These are phyloP conservation scores for Colletotrichum viniferum DNA, from an alignment of 2,329 filamentous ascomycete genomes.

Conservation along the genomic window DNA sequence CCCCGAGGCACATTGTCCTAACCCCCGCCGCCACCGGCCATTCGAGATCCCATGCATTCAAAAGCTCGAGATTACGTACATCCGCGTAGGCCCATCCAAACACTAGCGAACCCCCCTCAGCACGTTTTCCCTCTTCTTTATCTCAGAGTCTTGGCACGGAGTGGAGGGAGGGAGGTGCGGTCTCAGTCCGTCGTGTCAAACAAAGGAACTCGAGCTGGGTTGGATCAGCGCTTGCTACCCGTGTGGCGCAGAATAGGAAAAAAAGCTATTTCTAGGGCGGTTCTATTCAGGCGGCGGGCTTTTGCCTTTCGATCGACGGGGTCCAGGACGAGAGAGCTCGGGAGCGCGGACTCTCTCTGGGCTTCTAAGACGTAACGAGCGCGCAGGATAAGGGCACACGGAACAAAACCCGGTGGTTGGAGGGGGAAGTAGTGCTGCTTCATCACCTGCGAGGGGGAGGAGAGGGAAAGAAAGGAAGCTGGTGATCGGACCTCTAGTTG, in stretches of 20 bases:
- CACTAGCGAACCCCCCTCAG: neutral
- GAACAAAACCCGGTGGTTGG: neutral
- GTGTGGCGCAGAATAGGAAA: neutral
- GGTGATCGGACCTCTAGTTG: neutral
- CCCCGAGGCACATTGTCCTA: neutral
- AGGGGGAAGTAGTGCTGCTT: neutral
- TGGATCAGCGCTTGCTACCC: neutral
- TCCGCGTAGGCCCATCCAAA: neutral
- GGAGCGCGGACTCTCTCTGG: neutral
- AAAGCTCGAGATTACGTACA: neutral
- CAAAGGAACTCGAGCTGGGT: conserved; percentile 3
- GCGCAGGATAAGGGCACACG: neutral
- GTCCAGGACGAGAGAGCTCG: neutral
- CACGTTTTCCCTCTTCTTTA: neutral
- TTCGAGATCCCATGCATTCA: neutral
- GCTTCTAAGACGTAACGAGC: neutral
- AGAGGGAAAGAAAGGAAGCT: neutral
- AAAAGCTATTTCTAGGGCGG: conserved; percentile 2
- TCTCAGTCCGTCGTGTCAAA: conserved; percentile 13
- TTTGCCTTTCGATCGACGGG: neutral
- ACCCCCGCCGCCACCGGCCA: neutral
- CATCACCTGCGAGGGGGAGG: neutral
- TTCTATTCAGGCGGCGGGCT: neutral
- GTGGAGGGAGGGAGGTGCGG: neutral
- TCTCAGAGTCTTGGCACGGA: neutral